phyloP scores from a whole-genome alignment of 257 asterid species.

The Rhazya stricta region DNA sequence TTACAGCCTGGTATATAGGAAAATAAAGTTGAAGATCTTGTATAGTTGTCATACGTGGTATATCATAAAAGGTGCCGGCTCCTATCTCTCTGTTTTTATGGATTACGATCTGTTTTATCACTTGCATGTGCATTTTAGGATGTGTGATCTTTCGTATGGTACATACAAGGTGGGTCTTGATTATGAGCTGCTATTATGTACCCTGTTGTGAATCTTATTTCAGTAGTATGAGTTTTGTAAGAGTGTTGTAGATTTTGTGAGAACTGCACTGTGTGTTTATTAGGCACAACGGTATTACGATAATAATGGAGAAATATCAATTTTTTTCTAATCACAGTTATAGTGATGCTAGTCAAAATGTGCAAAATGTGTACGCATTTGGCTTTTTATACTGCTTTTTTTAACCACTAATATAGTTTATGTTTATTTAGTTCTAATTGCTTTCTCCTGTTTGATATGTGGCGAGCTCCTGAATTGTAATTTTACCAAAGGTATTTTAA shows the following conservation, averaged over 20 bases:
- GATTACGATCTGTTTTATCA: too few species aligned
- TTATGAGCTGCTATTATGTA: too few species aligned
- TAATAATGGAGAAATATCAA: not conserved
- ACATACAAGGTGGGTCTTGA: too few species aligned
- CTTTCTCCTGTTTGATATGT: not conserved
- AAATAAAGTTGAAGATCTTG: not conserved
- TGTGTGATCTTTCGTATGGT: too few species aligned
- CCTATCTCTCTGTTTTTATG: too few species aligned
- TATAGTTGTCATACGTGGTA: not conserved
- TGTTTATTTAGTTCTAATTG: not conserved
- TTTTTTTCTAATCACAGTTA: not conserved
- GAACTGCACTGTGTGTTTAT: not conserved
- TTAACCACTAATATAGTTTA: too few species aligned
- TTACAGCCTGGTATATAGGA: not conserved
- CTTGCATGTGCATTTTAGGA: too few species aligned
- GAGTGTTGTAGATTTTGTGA: not conserved
- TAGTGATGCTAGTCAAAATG: too few species aligned
- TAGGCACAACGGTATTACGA: not conserved
- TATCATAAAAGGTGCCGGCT: too few species aligned
- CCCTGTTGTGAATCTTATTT: too few species aligned
- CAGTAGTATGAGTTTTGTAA: too few species aligned
- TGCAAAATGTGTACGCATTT: not conserved
- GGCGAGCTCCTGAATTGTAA: not conserved
- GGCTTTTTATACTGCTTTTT: not conserved
- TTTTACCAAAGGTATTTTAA: not conserved